phyloP scores from a whole-genome alignment of 2,329 filamentous ascomycete genomes.

The Aspergillus versicolor region DNA sequence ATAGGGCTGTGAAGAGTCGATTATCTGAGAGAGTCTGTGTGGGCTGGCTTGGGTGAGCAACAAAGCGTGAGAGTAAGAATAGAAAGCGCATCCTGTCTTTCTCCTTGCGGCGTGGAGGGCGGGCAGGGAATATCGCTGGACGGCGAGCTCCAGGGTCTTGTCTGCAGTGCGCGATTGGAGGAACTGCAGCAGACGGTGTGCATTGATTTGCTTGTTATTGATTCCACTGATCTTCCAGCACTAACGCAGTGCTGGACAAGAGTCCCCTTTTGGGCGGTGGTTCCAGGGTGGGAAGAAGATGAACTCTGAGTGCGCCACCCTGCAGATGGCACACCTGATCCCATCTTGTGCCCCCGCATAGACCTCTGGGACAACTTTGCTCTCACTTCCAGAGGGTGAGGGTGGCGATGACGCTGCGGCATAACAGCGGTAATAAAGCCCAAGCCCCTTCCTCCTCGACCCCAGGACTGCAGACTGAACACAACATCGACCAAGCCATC shows the following conservation, averaged over 20 bases:
- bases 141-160: background rate
- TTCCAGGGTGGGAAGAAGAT: background rate
- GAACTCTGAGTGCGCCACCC: conserved; percentile 8
- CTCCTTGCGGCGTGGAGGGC: background rate
- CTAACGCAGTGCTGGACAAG: background rate
- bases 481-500: no score
- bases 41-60: no score
- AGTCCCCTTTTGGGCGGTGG: background rate
- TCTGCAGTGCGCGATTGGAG: background rate
- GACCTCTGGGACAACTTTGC: background rate
- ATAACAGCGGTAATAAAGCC: background rate
- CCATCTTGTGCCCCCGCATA: background rate
- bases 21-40: no score
- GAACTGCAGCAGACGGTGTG: background rate
- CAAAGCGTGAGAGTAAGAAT: no score
- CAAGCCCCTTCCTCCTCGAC: background rate
- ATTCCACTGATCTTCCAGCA: background rate
- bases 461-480: no score
- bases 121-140: background rate
- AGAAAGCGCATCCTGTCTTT: no score
- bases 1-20: background rate
- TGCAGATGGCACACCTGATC: conserved; percentile 7
- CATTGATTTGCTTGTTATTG: background rate
- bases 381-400: background rate
- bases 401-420: background rate